Conservation (phyloP, 2,329 filamentous ascomycete species). For the Bipolaris victoriae region DNA sequence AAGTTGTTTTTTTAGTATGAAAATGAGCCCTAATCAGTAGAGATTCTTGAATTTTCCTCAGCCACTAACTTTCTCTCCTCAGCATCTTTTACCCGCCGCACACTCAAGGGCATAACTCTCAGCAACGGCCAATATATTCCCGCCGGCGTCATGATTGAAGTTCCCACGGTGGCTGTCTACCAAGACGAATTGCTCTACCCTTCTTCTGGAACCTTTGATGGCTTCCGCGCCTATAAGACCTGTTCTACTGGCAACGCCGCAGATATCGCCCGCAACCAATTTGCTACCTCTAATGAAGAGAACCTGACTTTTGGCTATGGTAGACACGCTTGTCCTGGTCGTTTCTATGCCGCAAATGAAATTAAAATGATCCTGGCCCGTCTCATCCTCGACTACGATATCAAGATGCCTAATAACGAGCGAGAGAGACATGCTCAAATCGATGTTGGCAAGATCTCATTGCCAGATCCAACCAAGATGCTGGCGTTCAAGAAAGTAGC, state of each 20-base stretch:
- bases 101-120: constrained; percentile 58
- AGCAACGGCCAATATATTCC: constrained; percentile 60
- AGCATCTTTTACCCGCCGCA: constrained; percentile 52
- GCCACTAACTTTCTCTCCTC: background rate
- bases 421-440: constrained; percentile 26
- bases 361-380: constrained; percentile 44
- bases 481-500: too few species aligned
- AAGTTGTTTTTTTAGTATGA: constrained; percentile 5
- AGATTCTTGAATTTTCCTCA: too few species aligned
- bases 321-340: constrained; percentile 41
- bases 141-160: constrained; percentile 43
- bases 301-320: constrained; percentile 41
- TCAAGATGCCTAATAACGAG: constrained; percentile 28
- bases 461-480: too few species aligned
- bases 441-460: constrained; percentile 16
- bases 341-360: constrained; percentile 44
- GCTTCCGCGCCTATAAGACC: constrained; percentile 40
- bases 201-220: constrained; percentile 35
- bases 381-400: constrained; percentile 37
- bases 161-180: constrained; percentile 37
- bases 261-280: constrained; percentile 42
- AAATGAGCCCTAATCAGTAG: too few species aligned
- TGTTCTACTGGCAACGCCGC: constrained; percentile 27
- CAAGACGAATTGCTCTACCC: constrained; percentile 32
- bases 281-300: constrained; percentile 35